Evolutionary conservation across 2,329 filamentous ascomycete species (phyloP), one percentile per base, ranked within the genome.

Genomic region (Epichloe sp.): DNA sequence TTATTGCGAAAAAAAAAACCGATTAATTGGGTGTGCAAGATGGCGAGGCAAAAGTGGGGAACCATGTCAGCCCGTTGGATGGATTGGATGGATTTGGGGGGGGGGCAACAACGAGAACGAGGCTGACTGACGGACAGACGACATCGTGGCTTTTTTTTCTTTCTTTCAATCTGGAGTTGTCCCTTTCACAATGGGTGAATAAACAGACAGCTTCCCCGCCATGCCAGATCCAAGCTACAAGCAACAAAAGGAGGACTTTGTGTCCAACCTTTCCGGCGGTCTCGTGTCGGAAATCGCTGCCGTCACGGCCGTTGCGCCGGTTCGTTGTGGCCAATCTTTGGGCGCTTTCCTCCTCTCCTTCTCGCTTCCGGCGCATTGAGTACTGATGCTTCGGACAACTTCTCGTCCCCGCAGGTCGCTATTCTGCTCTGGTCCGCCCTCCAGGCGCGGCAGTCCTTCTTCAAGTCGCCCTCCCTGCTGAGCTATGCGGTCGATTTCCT

Each of bases 241-340:
- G 71, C 80, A 85, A 62, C 77, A 85, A 59, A 98, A 98, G 72
- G 90, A 95, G 74, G 88, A 88, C 63, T 95, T 95, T 66, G 93
- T 98, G 62, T 95, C 91, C 50, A 87, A 89, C 65, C 80, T 95
- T 34, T 83, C 85, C 6, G 93, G 93, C 41, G 88, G 93, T 53
- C 78, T 82, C 35, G 82, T 95, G 54, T 72, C 77, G 58, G 93
- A 98, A 66, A 90, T 98, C 71, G 91, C 90, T 65, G 78, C 80
- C 60, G 86, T 97, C 59, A 88, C 87, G 46, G 78, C 86, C 47
- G 84, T 95, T 56, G 88, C 88, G 63, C 83, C 90, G 63, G 93
- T 96, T 78, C 54, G 62, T 56, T 51, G 17, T 51, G 17, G 21
- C 37, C 31, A 23, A 21, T 21, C 42, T 5, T 46, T 10, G 8